A percentile compares a stretch with the other conserved stretches of the same genome.
phyloP scores from a whole-genome alignment of 371 early-diverging fungal species.

The Rhizomucor miehei region DNA sequence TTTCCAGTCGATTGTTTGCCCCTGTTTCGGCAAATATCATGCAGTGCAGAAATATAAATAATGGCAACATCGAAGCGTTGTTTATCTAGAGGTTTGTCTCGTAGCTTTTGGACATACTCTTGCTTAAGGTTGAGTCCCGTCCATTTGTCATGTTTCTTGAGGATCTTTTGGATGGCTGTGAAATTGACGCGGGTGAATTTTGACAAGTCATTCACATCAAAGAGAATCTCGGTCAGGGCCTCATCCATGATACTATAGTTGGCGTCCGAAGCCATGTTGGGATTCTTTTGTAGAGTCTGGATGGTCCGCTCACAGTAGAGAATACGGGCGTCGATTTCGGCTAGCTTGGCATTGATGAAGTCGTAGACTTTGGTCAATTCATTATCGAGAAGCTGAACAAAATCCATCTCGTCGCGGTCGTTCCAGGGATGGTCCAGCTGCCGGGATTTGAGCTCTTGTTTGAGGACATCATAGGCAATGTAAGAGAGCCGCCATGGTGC shows the following conservation, averaged over 20 bases:
- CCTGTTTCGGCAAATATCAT: conserved; percentile 83
- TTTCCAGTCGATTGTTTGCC: conserved; percentile 43
- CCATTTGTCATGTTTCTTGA: conserved; percentile 92
- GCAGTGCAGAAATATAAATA: conserved; percentile 81
- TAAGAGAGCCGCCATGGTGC: conserved; percentile 84
- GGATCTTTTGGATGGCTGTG: conserved; percentile 90
- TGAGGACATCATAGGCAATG: conserved; percentile 77
- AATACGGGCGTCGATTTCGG: conserved; percentile 80
- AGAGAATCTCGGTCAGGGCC: conserved; percentile 73
- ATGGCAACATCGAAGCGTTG: conserved; percentile 86
- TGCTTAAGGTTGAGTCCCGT: conserved; percentile 30
- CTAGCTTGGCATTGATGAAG: conserved; percentile 83
- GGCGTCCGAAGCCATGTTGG: conserved; percentile 38
- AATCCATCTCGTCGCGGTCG: conserved; percentile 74
- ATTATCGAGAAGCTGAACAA: conserved; percentile 77
- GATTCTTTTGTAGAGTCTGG: conserved; percentile 27
- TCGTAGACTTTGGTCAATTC: conserved; percentile 81
- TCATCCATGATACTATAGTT: conserved; percentile 64
- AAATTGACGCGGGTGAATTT: conserved; percentile 92
- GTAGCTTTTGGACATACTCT: conserved; percentile 74
- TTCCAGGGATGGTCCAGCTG: conserved; percentile 46
- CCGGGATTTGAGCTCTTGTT: conserved; percentile 67
- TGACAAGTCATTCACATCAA: conserved; percentile 84
- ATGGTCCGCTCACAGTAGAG: conserved; percentile 61
- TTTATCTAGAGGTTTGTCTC: conserved; percentile 78